Evolutionary conservation across 257 asterid genomes (phyloP), one percentile per base, ranked within the genome.

Genomic region (Solanum clarkiae): DNA sequence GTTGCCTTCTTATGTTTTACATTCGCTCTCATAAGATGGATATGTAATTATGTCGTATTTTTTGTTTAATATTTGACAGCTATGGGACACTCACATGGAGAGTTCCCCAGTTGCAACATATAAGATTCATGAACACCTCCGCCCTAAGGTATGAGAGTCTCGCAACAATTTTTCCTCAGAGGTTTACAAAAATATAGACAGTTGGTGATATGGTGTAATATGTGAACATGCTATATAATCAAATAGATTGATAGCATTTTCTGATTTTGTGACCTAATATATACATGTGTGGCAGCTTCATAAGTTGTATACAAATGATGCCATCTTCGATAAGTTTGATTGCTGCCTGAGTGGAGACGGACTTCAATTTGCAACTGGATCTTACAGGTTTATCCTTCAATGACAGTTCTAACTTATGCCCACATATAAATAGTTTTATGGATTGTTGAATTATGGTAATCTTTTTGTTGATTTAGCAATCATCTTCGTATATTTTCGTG

Each of bases 21-120:
- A 26, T 79, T 26, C 6, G 24, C 83, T 53, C 24, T 79, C 49
- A 0, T 1, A 75, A 47, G 60, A 24, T 75, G 63, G 60, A 77
- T 51, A 22, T 26, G 83, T 79, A 53, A 17, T 26, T 49, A 79
- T 53, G 44, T 79, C 60, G 53, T 79, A 53, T 26, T 79, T 79
- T 26, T 79, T 79, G 83, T 24, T 79, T 5, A 86, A 77, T 89
- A 1, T 51, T 16, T 89, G 88, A 4, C 96, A 97, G 99, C 89
- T 97, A 83, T 97, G 99, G 99, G 99, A 96, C 90, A 90, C 95
- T 60, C 95, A 95, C 88, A 96, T 95, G 99, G 98, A 96, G 86
- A 90, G 97, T 89, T 98, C 98, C 84, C 99, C 99, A 68, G 98
- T 96, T 85, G 82, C 98, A 53, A 95, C 98, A 59, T 96, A 89